These are phyloP conservation scores for Phyllostachys edulis DNA, from an alignment of 176 grass and related monocot genomes.

Conservation along the genomic window DNA sequence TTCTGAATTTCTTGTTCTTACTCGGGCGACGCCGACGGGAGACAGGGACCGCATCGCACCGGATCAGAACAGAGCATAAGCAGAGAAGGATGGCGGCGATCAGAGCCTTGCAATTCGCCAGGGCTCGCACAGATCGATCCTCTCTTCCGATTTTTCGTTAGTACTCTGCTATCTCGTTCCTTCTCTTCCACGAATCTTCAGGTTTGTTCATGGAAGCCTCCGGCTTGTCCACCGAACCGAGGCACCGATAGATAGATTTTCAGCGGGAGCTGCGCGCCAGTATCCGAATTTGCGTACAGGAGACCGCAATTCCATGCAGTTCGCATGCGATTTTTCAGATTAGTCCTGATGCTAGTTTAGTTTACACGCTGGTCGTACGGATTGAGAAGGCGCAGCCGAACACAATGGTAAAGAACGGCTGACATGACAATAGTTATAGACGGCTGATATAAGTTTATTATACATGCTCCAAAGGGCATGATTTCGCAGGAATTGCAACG, in stretches of 20 bases:
- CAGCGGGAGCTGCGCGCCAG: too few relatives aligned
- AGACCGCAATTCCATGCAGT: background rate
- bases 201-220: background rate
- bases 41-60: conserved; percentile 9
- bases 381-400: too few relatives aligned
- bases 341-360: background rate
- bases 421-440: too few relatives aligned
- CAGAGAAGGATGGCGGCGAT: conserved; percentile 21
- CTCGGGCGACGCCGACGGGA: background rate
- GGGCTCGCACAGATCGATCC: background rate
- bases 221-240: too few relatives aligned
- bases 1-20: conserved; percentile 39
- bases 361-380: background rate
- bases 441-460: too few relatives aligned
- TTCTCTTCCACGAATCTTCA: background rate
- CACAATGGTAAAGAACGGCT: too few relatives aligned
- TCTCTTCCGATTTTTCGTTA: too few relatives aligned
- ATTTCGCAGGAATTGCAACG: too few relatives aligned
- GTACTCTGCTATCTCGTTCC: background rate
- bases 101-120: conserved; percentile 11
- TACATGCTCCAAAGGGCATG: too few relatives aligned
- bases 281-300: too few relatives aligned
- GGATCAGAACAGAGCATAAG: background rate
- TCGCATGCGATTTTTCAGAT: background rate
- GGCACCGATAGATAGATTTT: too few relatives aligned